A percentile compares a stretch with the other conserved stretches of the same genome.
Evolutionary conservation across 2,329 filamentous ascomycete genomes (phyloP).

Genomic region (Cercospora citrullina): DNA sequence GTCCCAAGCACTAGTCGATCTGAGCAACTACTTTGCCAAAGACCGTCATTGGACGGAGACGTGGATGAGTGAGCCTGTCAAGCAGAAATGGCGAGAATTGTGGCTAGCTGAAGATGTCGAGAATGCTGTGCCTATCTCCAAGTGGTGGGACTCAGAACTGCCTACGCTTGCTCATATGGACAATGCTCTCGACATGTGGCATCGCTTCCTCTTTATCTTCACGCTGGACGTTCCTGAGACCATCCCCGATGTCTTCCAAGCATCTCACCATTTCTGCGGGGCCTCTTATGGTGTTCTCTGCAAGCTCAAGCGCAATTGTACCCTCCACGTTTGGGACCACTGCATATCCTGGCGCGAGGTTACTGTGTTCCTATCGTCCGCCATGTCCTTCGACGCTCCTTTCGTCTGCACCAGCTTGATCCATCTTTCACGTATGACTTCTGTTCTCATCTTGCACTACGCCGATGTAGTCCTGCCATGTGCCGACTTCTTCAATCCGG

Average conservation of each 20-base stretch:
- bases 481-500: conserved; percentile 60
- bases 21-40: conserved; percentile 48
- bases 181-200: conserved; percentile 50
- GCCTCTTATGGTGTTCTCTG: conserved; percentile 16
- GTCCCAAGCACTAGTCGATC: conserved; percentile 44
- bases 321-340: conserved; percentile 13
- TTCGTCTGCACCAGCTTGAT: conserved; percentile 30
- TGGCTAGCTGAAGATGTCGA: conserved; percentile 49
- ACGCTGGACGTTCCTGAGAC: conserved; percentile 6
- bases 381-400: conserved; percentile 18
- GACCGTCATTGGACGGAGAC: conserved; percentile 50
- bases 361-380: conserved; percentile 14
- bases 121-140: conserved; percentile 44
- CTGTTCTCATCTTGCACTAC: conserved; percentile 39
- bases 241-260: conserved; percentile 16
- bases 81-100: conserved; percentile 48
- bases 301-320: conserved; percentile 14
- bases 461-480: conserved; percentile 52
- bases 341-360: conserved; percentile 18
- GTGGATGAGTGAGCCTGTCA: conserved; percentile 50
- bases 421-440: conserved; percentile 28
- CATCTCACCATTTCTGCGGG: conserved; percentile 16
- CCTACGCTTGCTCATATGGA: conserved; percentile 51
- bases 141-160: conserved; percentile 50
- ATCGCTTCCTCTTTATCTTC: conserved; percentile 37